Evolutionary conservation across 1,284 basidiomycete species (phyloP).

Genomic region (Phaffia rhodozyma): DNA sequence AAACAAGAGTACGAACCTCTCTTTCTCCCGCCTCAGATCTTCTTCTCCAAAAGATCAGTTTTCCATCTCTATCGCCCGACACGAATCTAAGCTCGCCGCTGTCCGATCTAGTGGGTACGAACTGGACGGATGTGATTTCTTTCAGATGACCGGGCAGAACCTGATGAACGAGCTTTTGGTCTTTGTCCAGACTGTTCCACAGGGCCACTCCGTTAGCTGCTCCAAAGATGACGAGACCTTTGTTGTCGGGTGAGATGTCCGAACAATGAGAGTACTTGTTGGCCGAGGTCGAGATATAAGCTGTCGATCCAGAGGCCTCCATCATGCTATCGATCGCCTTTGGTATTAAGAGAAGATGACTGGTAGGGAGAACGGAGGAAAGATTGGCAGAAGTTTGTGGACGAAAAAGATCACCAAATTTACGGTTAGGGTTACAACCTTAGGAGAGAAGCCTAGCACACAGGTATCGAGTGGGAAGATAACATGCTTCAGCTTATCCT

Average conservation of each 20-base stretch:
- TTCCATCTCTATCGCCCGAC: slow-evolving; percentile 68
- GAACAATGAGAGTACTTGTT: slow-evolving; percentile 58
- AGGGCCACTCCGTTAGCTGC: slow-evolving; percentile 62
- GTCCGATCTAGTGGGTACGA: slow-evolving; percentile 24
- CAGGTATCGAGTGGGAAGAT: no score
- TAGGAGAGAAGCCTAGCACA: no score
- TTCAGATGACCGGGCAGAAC: slow-evolving; percentile 65
- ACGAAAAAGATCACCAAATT: no score
- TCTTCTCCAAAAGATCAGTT: slow-evolving; percentile 55
- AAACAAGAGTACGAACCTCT: no score
- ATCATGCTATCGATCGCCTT: no score
- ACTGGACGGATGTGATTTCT: slow-evolving; percentile 61
- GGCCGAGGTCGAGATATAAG: slow-evolving; percentile 62
- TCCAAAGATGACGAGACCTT: slow-evolving; percentile 60
- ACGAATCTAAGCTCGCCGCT: slow-evolving; percentile 39
- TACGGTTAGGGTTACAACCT: no score
- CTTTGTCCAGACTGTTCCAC: slow-evolving; percentile 53
- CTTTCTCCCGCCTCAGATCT: no score
- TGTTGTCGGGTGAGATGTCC: slow-evolving; percentile 43
- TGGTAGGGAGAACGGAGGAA: no score
- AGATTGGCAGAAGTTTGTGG: no score
- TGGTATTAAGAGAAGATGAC: no score
- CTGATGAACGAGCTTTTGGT: slow-evolving; percentile 46
- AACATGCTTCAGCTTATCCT: no score
- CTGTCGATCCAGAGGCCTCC: slow-evolving; percentile 25